phyloP scores from a whole-genome alignment of 2,329 filamentous ascomycete species.

The Endoconidiophora laricicola region DNA sequence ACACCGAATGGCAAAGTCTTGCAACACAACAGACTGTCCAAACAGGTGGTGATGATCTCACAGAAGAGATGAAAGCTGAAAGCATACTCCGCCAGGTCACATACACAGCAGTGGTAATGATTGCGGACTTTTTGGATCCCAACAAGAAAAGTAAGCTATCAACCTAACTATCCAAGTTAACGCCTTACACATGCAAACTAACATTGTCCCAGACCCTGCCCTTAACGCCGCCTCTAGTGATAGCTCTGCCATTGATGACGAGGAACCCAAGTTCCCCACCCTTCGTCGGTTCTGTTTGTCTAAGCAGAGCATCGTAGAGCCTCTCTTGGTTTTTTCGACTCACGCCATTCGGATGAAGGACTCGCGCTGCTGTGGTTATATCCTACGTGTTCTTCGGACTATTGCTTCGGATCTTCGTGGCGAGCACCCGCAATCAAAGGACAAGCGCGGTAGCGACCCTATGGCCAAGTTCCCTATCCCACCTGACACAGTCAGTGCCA shows the following conservation, averaged over 20 bases:
- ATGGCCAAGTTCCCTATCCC: slow-evolving; percentile 28
- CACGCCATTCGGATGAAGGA: slow-evolving; percentile 84
- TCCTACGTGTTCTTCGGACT: slow-evolving; percentile 70
- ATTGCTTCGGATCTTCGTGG: slow-evolving; percentile 59
- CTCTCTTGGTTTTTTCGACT: slow-evolving; percentile 78
- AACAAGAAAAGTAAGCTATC: slow-evolving; percentile 39
- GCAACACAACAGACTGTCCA: slow-evolving; percentile 43
- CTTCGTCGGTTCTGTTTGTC: slow-evolving; percentile 72
- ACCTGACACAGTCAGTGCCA: slow-evolving; percentile 40
- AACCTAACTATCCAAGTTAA: not conserved
- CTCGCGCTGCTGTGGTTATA: slow-evolving; percentile 70
- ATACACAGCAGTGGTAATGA: slow-evolving; percentile 80
- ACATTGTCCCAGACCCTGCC: slow-evolving; percentile 5
- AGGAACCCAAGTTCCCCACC: slow-evolving; percentile 26
- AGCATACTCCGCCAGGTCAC: slow-evolving; percentile 88
- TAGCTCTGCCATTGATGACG: not conserved
- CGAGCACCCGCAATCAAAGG: not conserved
- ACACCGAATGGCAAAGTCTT: slow-evolving; percentile 69
- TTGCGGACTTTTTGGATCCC: slow-evolving; percentile 76
- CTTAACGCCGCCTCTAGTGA: not conserved
- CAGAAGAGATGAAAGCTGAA: slow-evolving; percentile 95
- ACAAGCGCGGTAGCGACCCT: slow-evolving; percentile 19
- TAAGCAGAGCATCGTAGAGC: slow-evolving; percentile 64
- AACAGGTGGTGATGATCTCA: slow-evolving; percentile 59
- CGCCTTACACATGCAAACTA: not conserved